Base-by-base conservation (phyloP, 305 asterid genomes). In the Fraxinus velutina region DNA sequence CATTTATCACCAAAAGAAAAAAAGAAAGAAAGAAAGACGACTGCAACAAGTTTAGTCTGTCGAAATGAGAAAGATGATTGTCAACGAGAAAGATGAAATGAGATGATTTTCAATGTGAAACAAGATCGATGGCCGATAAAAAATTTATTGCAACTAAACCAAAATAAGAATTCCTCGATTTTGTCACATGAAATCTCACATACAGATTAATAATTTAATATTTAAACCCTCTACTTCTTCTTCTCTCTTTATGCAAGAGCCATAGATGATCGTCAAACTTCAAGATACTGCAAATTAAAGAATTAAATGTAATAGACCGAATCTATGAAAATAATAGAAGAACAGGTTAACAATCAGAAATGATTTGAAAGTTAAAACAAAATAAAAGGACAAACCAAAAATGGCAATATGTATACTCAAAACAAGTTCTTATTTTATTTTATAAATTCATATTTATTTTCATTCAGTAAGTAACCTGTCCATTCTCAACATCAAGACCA, bases 401-500 rank as follows among this genome's bases (percentile, higher is more conserved):
- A 75, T 44, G n/a, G 66, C 21, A 42, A 75, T 64, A 2, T 52
- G 39, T 36, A 80, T 34, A 22, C 76, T 36, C 76, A 74, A 73
- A 64, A 79, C 70, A 60, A 30, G 70, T 52, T 73, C 7, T 77
- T 83, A 85, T 37, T 77, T 80, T 55, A 34, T 22, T 19, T 71
- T 57, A 73, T 73, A 57, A 32, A 68, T 55, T 50, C 39, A 78
- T 72, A 60, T 3, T 78, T 57, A 60, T 60, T 60, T 60, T 21
- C 33, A 44, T 79, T 85, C 68, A 86, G 36, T 73, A 47, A 81
- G 75, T 57, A 75, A 42, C 33, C 72, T 42, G 77, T 76, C 83
- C 79, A 44, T 33, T 73, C 55, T 79, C 86, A 81, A 72, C 24
- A 57, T 78, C 86, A 76, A 86, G 85, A 64, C 89, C 87, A 81